A percentile compares a stretch with the other conserved stretches of the same genome.
phyloP scores from a whole-genome alignment of 148 eudicot genomes.

The Linanthus parryae region DNA sequence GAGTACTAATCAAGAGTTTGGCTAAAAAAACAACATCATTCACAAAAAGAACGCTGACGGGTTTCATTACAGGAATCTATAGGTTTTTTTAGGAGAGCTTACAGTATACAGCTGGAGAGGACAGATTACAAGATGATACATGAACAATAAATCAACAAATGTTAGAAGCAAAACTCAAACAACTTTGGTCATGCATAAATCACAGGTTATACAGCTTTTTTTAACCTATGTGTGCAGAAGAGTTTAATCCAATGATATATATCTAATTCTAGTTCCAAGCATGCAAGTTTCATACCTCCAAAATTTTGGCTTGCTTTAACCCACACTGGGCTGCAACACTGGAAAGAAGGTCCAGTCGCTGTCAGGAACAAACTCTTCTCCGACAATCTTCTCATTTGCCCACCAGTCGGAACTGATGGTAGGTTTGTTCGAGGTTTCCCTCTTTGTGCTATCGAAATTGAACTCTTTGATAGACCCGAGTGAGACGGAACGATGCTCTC shows the following conservation, averaged over 20 bases:
- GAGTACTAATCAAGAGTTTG: too few species aligned
- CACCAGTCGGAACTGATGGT: conserved; percentile 58
- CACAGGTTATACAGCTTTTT: too few species aligned
- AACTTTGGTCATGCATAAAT: too few species aligned
- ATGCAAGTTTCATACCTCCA: not conserved
- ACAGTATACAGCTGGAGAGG: conserved; percentile 10
- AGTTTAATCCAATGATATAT: not conserved
- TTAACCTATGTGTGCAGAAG: too few species aligned
- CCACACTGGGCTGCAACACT: conserved; percentile 58
- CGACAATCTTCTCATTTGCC: conserved; percentile 48
- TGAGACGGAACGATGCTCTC: conserved; percentile 42
- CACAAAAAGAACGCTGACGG: conserved; percentile 1
- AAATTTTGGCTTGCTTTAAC: conserved; percentile 24
- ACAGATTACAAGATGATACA: conserved; percentile 9
- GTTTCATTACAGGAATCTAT: not conserved
- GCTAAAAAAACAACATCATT: not conserved
- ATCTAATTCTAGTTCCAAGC: not conserved
- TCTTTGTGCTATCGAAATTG: conserved; percentile 61
- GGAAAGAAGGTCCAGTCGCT: conserved; percentile 88
- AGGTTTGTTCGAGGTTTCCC: conserved; percentile 28
- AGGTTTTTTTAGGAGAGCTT: not conserved
- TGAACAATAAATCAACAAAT: conserved; percentile 4
- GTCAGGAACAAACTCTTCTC: conserved; percentile 35
- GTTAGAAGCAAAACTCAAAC: not conserved
- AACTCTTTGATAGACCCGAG: conserved; percentile 86